Evolutionary conservation across 108 stramenopile species (phyloP).

Genomic region (Nannochloropsis granulata): DNA sequence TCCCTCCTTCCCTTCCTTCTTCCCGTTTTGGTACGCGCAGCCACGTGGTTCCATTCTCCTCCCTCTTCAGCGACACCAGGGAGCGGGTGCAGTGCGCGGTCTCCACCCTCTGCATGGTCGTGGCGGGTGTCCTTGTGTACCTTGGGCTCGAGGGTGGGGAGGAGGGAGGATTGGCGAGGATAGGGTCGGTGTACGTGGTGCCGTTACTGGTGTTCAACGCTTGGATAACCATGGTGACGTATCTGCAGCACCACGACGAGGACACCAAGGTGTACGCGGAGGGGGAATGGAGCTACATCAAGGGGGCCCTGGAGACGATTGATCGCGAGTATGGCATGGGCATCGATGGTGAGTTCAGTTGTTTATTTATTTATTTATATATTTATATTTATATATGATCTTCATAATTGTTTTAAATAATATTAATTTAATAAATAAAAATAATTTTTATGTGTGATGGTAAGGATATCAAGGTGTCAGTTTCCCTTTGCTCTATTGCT

Average conservation of each 20-base stretch:
- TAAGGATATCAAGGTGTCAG: no score
- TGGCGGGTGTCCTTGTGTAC: background rate
- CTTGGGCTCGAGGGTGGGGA: background rate
- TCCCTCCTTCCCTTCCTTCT: background rate
- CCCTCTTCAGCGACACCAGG: conserved; percentile 11
- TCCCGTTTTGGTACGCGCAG: background rate
- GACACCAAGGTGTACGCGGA: conserved; percentile 67
- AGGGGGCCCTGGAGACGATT: conserved; percentile 69
- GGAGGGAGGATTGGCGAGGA: background rate
- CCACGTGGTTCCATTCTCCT: background rate
- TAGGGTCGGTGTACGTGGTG: conserved; percentile 48
- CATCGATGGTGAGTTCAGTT: conserved; percentile 37
- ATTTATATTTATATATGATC: no score
- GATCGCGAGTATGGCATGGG: conserved; percentile 66
- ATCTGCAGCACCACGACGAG: conserved; percentile 69
- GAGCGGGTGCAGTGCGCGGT: conserved; percentile 25
- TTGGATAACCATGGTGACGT: conserved; percentile 83
- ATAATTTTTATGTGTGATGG: no score
- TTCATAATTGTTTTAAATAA: no score
- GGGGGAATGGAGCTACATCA: conserved; percentile 52
- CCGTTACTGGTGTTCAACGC: conserved; percentile 60
- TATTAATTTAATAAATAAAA: no score
- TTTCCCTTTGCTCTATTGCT: no score
- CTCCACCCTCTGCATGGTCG: background rate
- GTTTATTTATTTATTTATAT: background rate